Evolutionary conservation across 768 basidiomycete species (phyloP), one percentile per base, ranked within the genome.

Genomic region (Boletus patriciae): DNA sequence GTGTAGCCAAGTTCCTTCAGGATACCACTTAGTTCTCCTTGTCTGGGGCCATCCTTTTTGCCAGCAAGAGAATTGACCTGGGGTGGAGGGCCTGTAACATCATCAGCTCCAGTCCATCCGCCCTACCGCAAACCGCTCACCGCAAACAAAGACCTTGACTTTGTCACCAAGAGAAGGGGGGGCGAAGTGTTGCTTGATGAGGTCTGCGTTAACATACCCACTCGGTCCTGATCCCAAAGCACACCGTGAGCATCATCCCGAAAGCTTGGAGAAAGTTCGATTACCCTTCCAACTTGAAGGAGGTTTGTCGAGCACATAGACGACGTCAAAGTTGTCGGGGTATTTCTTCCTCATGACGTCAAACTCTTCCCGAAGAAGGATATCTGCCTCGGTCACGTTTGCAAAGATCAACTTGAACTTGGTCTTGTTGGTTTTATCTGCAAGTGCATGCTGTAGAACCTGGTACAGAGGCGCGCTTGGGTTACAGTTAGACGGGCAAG

Each of bases 371-470:
- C 87, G 85, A 59, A 96, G 82, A 51, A 95, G 85, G 60, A 99
- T 97, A 69, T 99, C 97, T 51, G 82, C 78, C 69, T 94, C 92
- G 15, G 92, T 83, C 38, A 94, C 81, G 72, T 98, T 98, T 38
- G 91, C 87, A 74, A 90, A 98, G 64, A 99, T 76, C 53, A 98
- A 79, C 46, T 87, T 96, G 79, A 92, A 97, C 66, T 94, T 94
- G 58, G 97, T 98, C 77, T 87, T 92, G 83, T 98, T 97, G 41
- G 74, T 63, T 33, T 83, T 79, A 66, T 92, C 86, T 1, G 84
- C 63, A 55, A 87, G 82, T 10, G 92, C 88, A 69, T 94, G 84
- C 43, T 78, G 78, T 44, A 95, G 68, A 64, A 97, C 75, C 73
- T 93, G 92, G 76, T 90, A 93, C 45, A 94, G 80, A 3, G 92